Evolutionary conservation across 1,284 basidiomycete species (phyloP).

Genomic region (Peniophora sp.): DNA sequence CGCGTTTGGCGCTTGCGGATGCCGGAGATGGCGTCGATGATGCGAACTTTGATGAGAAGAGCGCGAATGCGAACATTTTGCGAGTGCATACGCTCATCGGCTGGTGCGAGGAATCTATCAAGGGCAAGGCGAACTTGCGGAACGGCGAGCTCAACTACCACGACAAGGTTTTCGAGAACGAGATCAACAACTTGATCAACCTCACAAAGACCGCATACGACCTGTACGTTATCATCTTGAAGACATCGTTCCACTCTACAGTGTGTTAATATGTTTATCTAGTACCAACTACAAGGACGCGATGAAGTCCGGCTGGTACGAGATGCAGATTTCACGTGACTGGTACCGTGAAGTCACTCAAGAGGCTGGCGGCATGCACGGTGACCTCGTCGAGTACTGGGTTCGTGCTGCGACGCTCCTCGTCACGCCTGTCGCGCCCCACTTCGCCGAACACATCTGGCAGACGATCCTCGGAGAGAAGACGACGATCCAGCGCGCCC

Average conservation of each 20-base stretch:
- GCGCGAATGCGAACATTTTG: conserved; percentile 95
- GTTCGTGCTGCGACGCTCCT: conserved; percentile 77
- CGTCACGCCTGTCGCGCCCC: conserved; percentile 86
- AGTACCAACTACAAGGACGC: conserved; percentile 96
- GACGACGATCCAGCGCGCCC: conserved; percentile 75
- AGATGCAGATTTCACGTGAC: conserved; percentile 87
- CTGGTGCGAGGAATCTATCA: conserved; percentile 83
- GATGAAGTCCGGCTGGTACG: conserved; percentile 93
- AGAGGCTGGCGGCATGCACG: conserved; percentile 82
- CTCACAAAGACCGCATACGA: conserved; percentile 76
- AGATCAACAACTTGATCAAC: conserved; percentile 82
- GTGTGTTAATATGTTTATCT: conserved; percentile 4
- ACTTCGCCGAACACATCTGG: conserved; percentile 94
- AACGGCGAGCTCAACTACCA: conserved; percentile 67
- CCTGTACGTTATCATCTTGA: conserved; percentile 46
- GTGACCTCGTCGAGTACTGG: conserved; percentile 73
- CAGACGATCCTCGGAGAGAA: conserved; percentile 65
- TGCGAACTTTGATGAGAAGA: conserved; percentile 98
- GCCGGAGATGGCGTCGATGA: conserved; percentile 98
- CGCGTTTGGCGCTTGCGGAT: conserved; percentile 88
- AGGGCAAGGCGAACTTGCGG: conserved; percentile 63
- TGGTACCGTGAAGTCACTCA: conserved; percentile 94
- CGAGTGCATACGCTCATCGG: conserved; percentile 86
- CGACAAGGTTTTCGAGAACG: conserved; percentile 87
- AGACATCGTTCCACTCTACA: conserved; percentile 1